A percentile compares a stretch with the other conserved stretches of the same genome.
phyloP scores from a whole-genome alignment of 108 stramenopile genomes.

The Chaetoceros muelleri region DNA sequence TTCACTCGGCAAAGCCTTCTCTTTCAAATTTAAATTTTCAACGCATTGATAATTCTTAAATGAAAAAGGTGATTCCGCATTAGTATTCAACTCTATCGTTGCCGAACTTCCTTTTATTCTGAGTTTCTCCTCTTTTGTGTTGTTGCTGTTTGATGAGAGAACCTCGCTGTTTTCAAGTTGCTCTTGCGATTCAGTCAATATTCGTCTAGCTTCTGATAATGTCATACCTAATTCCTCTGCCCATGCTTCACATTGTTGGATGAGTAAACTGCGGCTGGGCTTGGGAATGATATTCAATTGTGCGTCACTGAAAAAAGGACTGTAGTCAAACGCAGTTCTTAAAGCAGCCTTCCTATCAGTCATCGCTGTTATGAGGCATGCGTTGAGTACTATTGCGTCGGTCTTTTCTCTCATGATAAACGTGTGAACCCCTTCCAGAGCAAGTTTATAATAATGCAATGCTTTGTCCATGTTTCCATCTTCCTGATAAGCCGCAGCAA shows the following conservation, averaged over 20 bases:
- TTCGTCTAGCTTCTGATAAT: too few relatives aligned
- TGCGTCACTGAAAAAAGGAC: not conserved
- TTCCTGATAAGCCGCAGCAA: not conserved
- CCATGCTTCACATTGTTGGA: not conserved
- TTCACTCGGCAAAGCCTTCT: too few relatives aligned
- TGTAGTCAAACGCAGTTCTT: not conserved
- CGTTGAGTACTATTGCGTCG: not conserved
- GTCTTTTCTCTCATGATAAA: not conserved
- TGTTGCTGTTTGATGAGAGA: too few relatives aligned
- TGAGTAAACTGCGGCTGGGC: not conserved
- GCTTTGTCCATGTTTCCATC: not conserved
- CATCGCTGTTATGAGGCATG: not conserved
- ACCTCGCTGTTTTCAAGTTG: too few relatives aligned
- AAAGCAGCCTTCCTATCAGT: not conserved
- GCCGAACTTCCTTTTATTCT: too few relatives aligned
- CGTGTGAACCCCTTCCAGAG: not conserved
- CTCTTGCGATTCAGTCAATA: too few relatives aligned
- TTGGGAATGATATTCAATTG: not conserved
- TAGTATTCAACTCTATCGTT: too few relatives aligned
- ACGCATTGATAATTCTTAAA: too few relatives aligned
- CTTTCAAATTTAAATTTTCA: too few relatives aligned
- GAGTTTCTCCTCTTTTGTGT: too few relatives aligned
- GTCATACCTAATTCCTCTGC: not conserved
- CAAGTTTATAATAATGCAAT: not conserved
- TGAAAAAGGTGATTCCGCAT: too few relatives aligned